These are phyloP conservation scores for Gossypium schwendimanii DNA, from an alignment of 441 rosid species.

Conservation along the genomic window DNA sequence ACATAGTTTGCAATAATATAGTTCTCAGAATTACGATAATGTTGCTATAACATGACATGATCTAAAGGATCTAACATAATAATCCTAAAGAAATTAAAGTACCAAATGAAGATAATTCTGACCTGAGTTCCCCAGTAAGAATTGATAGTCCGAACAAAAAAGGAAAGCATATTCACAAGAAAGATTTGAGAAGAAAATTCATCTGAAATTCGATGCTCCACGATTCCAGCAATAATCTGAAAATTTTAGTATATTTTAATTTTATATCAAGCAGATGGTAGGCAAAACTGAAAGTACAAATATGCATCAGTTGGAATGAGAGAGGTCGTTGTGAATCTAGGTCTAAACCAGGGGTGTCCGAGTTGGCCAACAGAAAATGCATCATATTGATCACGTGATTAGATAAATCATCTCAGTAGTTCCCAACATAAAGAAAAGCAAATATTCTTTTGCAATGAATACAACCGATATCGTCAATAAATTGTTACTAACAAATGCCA, in stretches of 20 bases:
- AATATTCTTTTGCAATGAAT: neutral
- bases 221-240: slow-evolving; percentile 89
- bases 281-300: neutral
- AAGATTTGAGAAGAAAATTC: slow-evolving; percentile 64
- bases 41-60: neutral
- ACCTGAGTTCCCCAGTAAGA: slow-evolving; percentile 98
- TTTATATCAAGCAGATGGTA: neutral
- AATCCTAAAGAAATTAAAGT: neutral
- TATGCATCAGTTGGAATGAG: neutral
- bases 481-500: neutral
- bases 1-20: neutral
- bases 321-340: neutral
- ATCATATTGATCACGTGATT: neutral
- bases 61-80: neutral
- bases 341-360: neutral
- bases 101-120: slow-evolving; percentile 20
- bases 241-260: slow-evolving; percentile 14
- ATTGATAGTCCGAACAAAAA: slow-evolving; percentile 33
- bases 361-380: neutral
- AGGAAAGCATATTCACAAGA: slow-evolving; percentile 3
- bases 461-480: neutral
- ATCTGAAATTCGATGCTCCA: slow-evolving; percentile 85
- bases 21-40: neutral
- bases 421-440: neutral
- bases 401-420: neutral